These are phyloP conservation scores for Ophiocordyceps camponoti-rufipedis DNA, from an alignment of 2,329 filamentous ascomycete species.

Conservation along the genomic window DNA sequence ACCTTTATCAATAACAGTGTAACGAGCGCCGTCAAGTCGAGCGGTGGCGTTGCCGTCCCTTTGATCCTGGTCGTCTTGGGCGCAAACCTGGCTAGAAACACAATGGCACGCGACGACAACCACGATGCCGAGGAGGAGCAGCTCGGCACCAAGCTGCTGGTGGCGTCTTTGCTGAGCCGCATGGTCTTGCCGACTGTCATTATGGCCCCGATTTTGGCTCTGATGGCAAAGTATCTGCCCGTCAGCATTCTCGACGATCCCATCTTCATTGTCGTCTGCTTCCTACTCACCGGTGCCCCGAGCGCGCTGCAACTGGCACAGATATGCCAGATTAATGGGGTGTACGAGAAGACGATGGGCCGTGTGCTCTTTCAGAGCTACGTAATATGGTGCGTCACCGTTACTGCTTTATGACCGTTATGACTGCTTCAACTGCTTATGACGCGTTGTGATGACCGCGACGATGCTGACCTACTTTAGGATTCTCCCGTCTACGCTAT, in stretches of 20 bases:
- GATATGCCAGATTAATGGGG: constrained; percentile 95
- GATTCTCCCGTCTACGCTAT: constrained; percentile 83
- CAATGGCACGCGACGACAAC: constrained; percentile 47
- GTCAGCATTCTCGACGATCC: constrained; percentile 93
- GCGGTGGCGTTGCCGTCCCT: constrained; percentile 79
- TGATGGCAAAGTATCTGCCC: constrained; percentile 78
- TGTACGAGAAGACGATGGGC: constrained; percentile 90
- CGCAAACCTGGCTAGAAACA: constrained; percentile 86
- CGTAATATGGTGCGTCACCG: constrained; percentile 55
- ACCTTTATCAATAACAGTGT: constrained; percentile 88
- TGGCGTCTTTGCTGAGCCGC: constrained; percentile 69
- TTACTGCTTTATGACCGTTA: too few relatives aligned
- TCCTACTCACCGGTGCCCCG: constrained; percentile 84
- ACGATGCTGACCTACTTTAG: constrained; percentile 20
- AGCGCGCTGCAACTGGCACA: constrained; percentile 89
- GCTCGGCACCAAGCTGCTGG: constrained; percentile 57
- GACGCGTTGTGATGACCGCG: not conserved
- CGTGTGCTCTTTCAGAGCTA: constrained; percentile 79
- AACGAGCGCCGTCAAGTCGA: constrained; percentile 70
- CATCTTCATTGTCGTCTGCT: constrained; percentile 96
- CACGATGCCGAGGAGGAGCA: constrained; percentile 51
- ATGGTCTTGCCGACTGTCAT: constrained; percentile 85
- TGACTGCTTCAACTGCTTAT: too few relatives aligned
- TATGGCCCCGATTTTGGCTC: constrained; percentile 77
- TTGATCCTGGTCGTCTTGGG: constrained; percentile 90